Evolutionary conservation across 352 stramenopile genomes (phyloP), one percentile per base, ranked within the genome.

Genomic region (Phytophthora hibernalis): DNA sequence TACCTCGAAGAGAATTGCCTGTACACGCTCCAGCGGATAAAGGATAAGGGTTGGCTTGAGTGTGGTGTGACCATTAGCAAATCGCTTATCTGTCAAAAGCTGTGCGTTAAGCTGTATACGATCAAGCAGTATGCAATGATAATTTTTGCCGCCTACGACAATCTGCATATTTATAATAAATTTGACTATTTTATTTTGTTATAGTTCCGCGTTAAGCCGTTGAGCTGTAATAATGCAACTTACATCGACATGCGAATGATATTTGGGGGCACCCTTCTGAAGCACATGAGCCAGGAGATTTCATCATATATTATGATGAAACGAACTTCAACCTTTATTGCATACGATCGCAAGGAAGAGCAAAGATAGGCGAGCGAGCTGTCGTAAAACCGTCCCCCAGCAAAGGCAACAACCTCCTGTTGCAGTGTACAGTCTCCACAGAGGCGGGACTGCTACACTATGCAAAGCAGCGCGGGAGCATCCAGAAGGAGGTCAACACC

Each of bases 341-440:
- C 11, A 37, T 13, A 13, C 2, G 31, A 8, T 37, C 7, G 3
- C 11, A 37, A 37, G 31, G 31, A 37, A 37, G 31, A 37, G 31
- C 31, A 8, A 37, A 10, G 11, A 54, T 2, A 15, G 30, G 43
- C 6, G 21, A 54, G n/a, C 31, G 44, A 5, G 43, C 44, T 16
- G 16, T 48, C 3, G 43, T 48, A 5, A 51, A 45, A 12, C 33
- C 54, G 24, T 43, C 54, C 2, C 18, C 44, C 2, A 47, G 26
- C 18, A 62, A 62, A 20, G 54, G 43, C 9, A 22, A 22, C 11
- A 62, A 54, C 35, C 54, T 62, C 10, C 54, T 54, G 15, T 10
- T 61, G 15, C 54, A 61, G 42, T 54, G 44, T 16, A 43, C 43
- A 1, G 54, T 49, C 4, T 62, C 43, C 16, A 33, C 44, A 7